Percentiles rank a stretch among this genome's conserved stretches.
These are phyloP conservation scores for Lichtheimia corymbifera DNA, from an alignment of 371 early-diverging fungal genomes.

Conservation along the genomic window DNA sequence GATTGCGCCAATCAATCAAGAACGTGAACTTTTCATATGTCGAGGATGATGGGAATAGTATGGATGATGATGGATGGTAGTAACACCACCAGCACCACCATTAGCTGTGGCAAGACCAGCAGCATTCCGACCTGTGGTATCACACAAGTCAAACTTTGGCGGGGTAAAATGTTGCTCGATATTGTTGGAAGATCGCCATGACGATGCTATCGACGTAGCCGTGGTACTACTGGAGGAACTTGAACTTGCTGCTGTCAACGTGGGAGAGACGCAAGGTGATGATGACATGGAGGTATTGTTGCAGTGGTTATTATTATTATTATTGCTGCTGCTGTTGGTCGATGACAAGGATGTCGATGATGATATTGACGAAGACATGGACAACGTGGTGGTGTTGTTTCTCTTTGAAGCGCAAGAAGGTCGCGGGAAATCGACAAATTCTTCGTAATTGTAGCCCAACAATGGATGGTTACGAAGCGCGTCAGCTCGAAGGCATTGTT, in stretches of 20 bases:
- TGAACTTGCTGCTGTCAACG: conserved; percentile 6
- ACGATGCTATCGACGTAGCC: neutral
- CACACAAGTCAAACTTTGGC: too few species aligned
- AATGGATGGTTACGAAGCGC: conserved; percentile 32
- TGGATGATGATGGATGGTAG: too few species aligned
- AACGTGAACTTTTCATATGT: conserved; percentile 4
- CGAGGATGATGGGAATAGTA: neutral
- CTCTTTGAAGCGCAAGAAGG: conserved; percentile 9
- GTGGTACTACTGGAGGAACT: neutral
- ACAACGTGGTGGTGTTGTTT: neutral
- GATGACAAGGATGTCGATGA: conserved; percentile 10
- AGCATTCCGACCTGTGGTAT: neutral
- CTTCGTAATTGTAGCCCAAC: conserved; percentile 34
- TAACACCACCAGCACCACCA: too few species aligned
- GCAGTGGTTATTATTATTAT: too few species aligned
- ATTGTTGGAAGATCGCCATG: conserved; percentile 5
- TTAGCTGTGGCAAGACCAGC: neutral
- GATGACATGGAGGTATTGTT: neutral
- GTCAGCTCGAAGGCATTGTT: conserved; percentile 30
- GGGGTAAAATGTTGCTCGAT: neutral
- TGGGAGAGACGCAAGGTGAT: conserved; percentile 4
- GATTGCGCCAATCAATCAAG: neutral
- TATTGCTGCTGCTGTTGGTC: neutral
- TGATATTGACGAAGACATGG: conserved; percentile 1
- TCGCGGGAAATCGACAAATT: conserved; percentile 35